A percentile compares a stretch with the other conserved stretches of the same genome.
These are phyloP conservation scores for Vigna radiata DNA, from an alignment of 306 rosid genomes.

Conservation along the genomic window DNA sequence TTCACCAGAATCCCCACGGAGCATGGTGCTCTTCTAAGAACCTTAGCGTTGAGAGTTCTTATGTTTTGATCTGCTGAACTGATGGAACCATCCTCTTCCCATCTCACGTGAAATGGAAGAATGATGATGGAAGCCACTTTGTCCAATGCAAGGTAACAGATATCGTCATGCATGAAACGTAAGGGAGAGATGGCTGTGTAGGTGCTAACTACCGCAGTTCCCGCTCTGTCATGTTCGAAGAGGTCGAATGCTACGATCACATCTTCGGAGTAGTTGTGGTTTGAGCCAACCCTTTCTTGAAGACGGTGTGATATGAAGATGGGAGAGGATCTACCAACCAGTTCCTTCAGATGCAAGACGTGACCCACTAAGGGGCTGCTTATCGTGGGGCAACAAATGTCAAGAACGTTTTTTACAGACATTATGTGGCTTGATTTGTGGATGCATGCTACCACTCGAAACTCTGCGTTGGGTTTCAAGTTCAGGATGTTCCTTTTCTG, in stretches of 20 bases:
- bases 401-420: slow-evolving; percentile 38
- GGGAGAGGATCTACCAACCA: slow-evolving; percentile 52
- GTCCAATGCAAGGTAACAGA: slow-evolving; percentile 54
- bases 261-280: slow-evolving; percentile 38
- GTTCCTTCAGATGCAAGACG: slow-evolving; percentile 52
- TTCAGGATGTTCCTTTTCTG: slow-evolving; percentile 45
- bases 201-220: slow-evolving; percentile 8
- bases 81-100: slow-evolving; percentile 40
- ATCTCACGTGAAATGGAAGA: slow-evolving; percentile 57
- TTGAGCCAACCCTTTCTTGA: slow-evolving; percentile 13
- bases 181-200: slow-evolving; percentile 55
- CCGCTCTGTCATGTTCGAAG: slow-evolving; percentile 36
- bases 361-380: slow-evolving; percentile 38
- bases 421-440: slow-evolving; percentile 43
- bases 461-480: slow-evolving; percentile 5
- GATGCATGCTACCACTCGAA: slow-evolving; percentile 44
- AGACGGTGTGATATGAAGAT: slow-evolving; percentile 49
- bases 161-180: slow-evolving; percentile 56
- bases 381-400: slow-evolving; percentile 37
- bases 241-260: slow-evolving; percentile 47
- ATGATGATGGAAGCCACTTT: slow-evolving; percentile 45
- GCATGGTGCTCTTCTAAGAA: slow-evolving; percentile 53
- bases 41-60: slow-evolving; percentile 46
- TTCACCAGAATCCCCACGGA: slow-evolving; percentile 54
- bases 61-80: slow-evolving; percentile 39